phyloP scores from a whole-genome alignment of 768 basidiomycete genomes.

The Saitozyma podzolica region DNA sequence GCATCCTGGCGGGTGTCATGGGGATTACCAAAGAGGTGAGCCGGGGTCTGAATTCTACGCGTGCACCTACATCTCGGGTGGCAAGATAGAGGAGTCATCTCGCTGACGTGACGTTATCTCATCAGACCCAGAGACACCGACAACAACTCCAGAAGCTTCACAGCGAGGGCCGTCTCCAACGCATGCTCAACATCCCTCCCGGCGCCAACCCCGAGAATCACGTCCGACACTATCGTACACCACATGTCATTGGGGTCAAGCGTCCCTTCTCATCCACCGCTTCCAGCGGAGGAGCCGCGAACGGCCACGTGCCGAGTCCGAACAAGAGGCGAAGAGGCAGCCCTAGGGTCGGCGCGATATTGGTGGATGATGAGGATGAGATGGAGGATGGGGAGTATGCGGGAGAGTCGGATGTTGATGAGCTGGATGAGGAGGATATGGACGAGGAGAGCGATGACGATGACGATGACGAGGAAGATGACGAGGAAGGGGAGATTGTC shows the following conservation, averaged over 20 bases:
- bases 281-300: neutral
- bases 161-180: conserved; percentile 32
- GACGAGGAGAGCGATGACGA: conserved; percentile 11
- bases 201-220: conserved; percentile 18
- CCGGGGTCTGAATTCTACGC: neutral
- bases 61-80: neutral
- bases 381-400: neutral
- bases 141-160: conserved; percentile 31
- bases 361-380: conserved; percentile 34
- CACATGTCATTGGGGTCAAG: neutral
- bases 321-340: conserved; percentile 13
- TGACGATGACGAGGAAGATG: conserved; percentile 18
- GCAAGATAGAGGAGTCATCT: too few relatives aligned
- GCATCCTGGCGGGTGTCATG: conserved; percentile 75
- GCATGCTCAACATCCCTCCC: conserved; percentile 31
- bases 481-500: conserved; percentile 14
- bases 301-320: neutral
- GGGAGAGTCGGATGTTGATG: conserved; percentile 12
- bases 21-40: conserved; percentile 79
- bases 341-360: conserved; percentile 14
- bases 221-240: conserved; percentile 23
- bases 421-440: conserved; percentile 16
- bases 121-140: conserved; percentile 40
- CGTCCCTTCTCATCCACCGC: conserved; percentile 8
- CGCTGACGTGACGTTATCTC: neutral